Base-by-base conservation (phyloP, 2,329 filamentous ascomycete species). In the Fusarium brachygibbosum region DNA sequence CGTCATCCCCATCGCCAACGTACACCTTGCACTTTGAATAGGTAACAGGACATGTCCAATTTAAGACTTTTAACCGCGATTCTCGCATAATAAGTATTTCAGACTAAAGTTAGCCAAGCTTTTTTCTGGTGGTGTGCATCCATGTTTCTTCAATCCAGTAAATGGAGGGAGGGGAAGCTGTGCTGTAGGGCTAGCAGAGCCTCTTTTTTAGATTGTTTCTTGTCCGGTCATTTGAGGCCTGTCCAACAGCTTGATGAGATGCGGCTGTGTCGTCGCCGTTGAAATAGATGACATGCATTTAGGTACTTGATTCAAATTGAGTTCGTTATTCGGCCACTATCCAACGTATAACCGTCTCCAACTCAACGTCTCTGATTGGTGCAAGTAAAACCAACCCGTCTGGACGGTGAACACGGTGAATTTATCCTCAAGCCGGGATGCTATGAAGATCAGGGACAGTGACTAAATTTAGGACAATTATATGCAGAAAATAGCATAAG, bases 181-280 rank as follows among this genome's bases (percentile, higher is more conserved):
- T 14, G 23, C 25, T 48, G 28, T 48, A 60, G 64, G 52, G 58
- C 58, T 64, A 44, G 52, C 52, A 68, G 64, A 68, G 65, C 65
- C 65, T 68, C 59, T 34, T 44, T 48, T 37, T 35, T 62, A 46
- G 40, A 44, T 23, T 23, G 52, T 55, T 41, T 52, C 40, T 46
- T 52, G 29, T 31, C 25, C 29, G n/a, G 46, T 51, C 46, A 32
- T 35, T 48, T 41, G 60, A 65, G 52, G 40, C 58, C 51, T 57
- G 52, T 40, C 32, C 23, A 52, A 48, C 35, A 23, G 21, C 23
- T 42, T 21, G 17, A 34, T 29, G 17, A 16, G 21, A 45, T 50
- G 41, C 50, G 58, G 59, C 35, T 66, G 41, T 69, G 49, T 25
- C 23, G 4, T 35, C 41, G 41, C 28, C 45, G 40, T 53, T 69